Conservation (phyloP, 2,329 filamentous ascomycete genomes). For the Parafenestella ontariensis region DNA sequence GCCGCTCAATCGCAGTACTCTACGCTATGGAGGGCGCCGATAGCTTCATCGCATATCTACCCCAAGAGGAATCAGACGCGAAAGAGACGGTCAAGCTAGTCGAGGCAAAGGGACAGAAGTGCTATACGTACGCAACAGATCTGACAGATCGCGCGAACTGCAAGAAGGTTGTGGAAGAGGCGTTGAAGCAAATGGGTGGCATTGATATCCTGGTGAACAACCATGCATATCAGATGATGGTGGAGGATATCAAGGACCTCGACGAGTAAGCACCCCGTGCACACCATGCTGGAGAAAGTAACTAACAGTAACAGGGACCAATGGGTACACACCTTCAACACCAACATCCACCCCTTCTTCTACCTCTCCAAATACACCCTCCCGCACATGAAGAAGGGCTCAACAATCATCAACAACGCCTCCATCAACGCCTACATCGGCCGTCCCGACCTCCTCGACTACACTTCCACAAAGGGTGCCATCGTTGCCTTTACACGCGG, state of each 20-base stretch:
- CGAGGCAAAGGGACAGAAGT: slow-evolving; percentile 70
- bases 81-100: slow-evolving; percentile 75
- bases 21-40: slow-evolving; percentile 84
- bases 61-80: slow-evolving; percentile 78
- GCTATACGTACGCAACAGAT: slow-evolving; percentile 69
- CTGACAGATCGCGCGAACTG: slow-evolving; percentile 72
- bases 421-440: slow-evolving; percentile 86
- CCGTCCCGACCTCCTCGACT: slow-evolving; percentile 80
- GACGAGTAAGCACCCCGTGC: slow-evolving; percentile 62
- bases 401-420: slow-evolving; percentile 84
- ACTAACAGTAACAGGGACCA: slow-evolving; percentile 64
- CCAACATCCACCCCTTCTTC: slow-evolving; percentile 84
- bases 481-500: slow-evolving; percentile 81
- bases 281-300: too few relatives aligned
- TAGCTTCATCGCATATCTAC: slow-evolving; percentile 74
- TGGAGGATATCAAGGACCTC: slow-evolving; percentile 73
- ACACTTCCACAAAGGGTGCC: slow-evolving; percentile 80
- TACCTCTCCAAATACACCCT: slow-evolving; percentile 80
- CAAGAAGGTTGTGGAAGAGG: slow-evolving; percentile 71
- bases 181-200: slow-evolving; percentile 68
- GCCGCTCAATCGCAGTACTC: slow-evolving; percentile 75
- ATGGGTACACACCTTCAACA: slow-evolving; percentile 80
- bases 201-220: slow-evolving; percentile 81
- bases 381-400: slow-evolving; percentile 75
- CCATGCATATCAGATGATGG: slow-evolving; percentile 75